Evolutionary conservation across 768 basidiomycete genomes (phyloP).

Genomic region (Baorangia bicolor): DNA sequence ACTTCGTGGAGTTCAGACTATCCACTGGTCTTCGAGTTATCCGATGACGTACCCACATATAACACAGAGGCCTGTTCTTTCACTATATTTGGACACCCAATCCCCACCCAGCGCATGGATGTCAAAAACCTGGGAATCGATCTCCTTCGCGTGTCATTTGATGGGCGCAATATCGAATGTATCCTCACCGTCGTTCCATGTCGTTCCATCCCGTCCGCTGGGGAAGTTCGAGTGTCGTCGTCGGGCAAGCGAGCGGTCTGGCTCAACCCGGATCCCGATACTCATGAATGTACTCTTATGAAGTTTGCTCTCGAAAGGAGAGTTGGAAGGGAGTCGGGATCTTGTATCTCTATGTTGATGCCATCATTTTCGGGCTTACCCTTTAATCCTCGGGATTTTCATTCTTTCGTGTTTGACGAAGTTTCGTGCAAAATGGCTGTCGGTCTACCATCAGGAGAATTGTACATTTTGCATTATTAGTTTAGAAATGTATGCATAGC

Average conservation of each 20-base stretch:
- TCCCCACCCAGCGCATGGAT: background rate
- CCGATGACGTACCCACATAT: slow-evolving; percentile 10
- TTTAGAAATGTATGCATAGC: too few species aligned
- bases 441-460: slow-evolving; percentile 50
- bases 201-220: slow-evolving; percentile 7
- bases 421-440: slow-evolving; percentile 50
- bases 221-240: slow-evolving; percentile 16
- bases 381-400: slow-evolving; percentile 46
- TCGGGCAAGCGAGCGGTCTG: slow-evolving; percentile 24
- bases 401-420: slow-evolving; percentile 56
- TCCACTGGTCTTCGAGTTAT: slow-evolving; percentile 9
- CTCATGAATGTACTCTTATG: slow-evolving; percentile 47
- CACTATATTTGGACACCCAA: slow-evolving; percentile 13
- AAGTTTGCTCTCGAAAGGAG: slow-evolving; percentile 41
- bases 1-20: slow-evolving; percentile 15
- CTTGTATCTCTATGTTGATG: slow-evolving; percentile 36
- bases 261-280: slow-evolving; percentile 9
- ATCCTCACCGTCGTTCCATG: slow-evolving; percentile 2
- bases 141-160: slow-evolving; percentile 14
- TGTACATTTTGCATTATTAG: slow-evolving; percentile 46
- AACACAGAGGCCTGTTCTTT: slow-evolving; percentile 8
- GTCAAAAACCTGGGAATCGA: background rate
- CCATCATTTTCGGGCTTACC: slow-evolving; percentile 50
- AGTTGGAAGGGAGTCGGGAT: slow-evolving; percentile 1
- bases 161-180: slow-evolving; percentile 5